Evolutionary conservation across 495 filamentous ascomycete genomes (phyloP).

Genomic region (Penicillium dipodomyicola): DNA sequence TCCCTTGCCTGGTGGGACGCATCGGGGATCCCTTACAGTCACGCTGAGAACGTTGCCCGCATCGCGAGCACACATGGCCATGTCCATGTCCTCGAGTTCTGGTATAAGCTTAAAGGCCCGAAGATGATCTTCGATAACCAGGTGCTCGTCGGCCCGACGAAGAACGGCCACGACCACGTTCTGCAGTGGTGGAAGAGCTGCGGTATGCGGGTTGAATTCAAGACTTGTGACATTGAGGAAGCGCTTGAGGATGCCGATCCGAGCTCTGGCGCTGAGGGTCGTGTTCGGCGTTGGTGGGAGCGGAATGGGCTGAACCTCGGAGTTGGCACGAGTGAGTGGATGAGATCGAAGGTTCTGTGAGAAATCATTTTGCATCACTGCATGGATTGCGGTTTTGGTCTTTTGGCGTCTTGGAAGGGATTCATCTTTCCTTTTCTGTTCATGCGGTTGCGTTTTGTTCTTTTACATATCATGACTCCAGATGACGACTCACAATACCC

Average conservation of each 20-base stretch:
- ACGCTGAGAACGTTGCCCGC: slow-evolving; percentile 74
- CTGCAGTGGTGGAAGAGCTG: slow-evolving; percentile 88
- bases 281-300: slow-evolving; percentile 85
- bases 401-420: slow-evolving; percentile 6
- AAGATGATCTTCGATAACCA: slow-evolving; percentile 88
- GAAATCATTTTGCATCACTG: slow-evolving; percentile 3
- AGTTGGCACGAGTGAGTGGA: slow-evolving; percentile 87
- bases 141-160: slow-evolving; percentile 83
- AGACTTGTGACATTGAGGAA: slow-evolving; percentile 93
- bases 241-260: slow-evolving; percentile 82
- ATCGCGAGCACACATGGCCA: slow-evolving; percentile 85
- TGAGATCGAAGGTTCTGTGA: slow-evolving; percentile 70
- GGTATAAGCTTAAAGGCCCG: slow-evolving; percentile 72
- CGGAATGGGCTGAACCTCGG: slow-evolving; percentile 83
- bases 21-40: slow-evolving; percentile 67
- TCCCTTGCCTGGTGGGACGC: slow-evolving; percentile 81
- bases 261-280: slow-evolving; percentile 56
- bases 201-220: slow-evolving; percentile 79
- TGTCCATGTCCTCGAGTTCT: slow-evolving; percentile 77
- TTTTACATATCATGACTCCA: slow-evolving; percentile 20
- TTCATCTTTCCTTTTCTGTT: neutral
- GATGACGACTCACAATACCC: slow-evolving; percentile 30
- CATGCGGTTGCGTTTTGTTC: slow-evolving; percentile 5
- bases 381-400: slow-evolving; percentile 8
- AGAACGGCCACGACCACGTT: slow-evolving; percentile 77